Evolutionary conservation across 2,329 filamentous ascomycete genomes (phyloP).

Genomic region (Colletotrichum sp.): DNA sequence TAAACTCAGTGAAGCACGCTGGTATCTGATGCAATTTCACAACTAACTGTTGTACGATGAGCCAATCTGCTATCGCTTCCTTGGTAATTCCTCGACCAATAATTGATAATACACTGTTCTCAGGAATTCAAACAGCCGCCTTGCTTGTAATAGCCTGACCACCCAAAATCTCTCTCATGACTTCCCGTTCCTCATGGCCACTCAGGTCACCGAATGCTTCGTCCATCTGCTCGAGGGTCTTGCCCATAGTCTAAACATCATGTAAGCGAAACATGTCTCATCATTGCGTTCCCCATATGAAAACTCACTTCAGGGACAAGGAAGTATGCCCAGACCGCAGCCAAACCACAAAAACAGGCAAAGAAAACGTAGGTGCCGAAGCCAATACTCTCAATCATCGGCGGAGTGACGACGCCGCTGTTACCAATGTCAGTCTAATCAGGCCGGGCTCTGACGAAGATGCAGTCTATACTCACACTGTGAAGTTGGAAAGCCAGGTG

Average conservation of each 20-base stretch:
- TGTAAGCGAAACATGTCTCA: not conserved
- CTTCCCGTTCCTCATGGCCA: conserved; percentile 5
- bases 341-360: conserved; percentile 54
- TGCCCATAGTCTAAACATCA: conserved; percentile 54
- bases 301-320: conserved; percentile 51
- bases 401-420: conserved; percentile 50
- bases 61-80: rapidly evolving
- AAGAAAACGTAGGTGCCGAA: conserved; percentile 65
- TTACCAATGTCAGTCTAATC: not conserved
- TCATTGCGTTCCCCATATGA: rapidly evolving
- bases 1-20: not conserved
- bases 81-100: rapidly evolving
- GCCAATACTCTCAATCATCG: conserved; percentile 54
- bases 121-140: rapidly evolving
- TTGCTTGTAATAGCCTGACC: not conserved
- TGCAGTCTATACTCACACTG: not conserved
- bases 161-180: not conserved
- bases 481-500: conserved; percentile 60
- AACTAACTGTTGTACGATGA: not conserved
- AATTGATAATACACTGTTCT: not conserved
- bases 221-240: conserved; percentile 63
- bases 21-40: not conserved
- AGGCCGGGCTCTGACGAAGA: rapidly evolving
- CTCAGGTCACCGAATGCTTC: conserved; percentile 24
- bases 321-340: conserved; percentile 54